Percentiles rank a stretch among this genome's conserved stretches.
These are phyloP conservation scores for Saksenaea vasiformis DNA, from an alignment of 371 early-diverging fungal genomes.

Conservation along the genomic window DNA sequence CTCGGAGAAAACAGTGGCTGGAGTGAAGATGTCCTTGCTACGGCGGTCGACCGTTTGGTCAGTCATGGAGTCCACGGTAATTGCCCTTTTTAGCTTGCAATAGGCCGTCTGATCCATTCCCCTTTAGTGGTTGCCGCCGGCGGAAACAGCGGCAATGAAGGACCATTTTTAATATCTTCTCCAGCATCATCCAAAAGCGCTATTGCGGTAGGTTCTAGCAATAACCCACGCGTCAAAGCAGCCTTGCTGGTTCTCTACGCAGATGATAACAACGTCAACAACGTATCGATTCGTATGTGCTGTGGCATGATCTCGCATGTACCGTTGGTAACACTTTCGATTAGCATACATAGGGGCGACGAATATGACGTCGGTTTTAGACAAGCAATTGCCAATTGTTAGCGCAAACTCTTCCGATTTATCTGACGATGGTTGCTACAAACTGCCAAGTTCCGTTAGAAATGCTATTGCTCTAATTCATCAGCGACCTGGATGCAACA, in stretches of 20 bases:
- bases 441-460: neutral
- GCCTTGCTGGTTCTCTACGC: neutral
- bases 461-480: conserved; percentile 43
- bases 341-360: no score
- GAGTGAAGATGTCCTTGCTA: conserved; percentile 31
- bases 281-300: no score
- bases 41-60: conserved; percentile 35
- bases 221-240: conserved; percentile 36
- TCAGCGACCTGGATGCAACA: no score
- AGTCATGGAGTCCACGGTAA: conserved; percentile 36
- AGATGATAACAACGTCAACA: neutral
- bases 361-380: no score
- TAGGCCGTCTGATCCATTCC: neutral
- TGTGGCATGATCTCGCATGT: no score
- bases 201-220: conserved; percentile 68
- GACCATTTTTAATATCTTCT: conserved; percentile 56
- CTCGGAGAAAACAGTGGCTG: conserved; percentile 34
- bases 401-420: no score
- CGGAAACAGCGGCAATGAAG: conserved; percentile 71
- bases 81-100: neutral
- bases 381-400: no score
- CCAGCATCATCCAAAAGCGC: conserved; percentile 61
- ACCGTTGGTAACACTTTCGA: no score
- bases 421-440: no score
- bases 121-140: conserved; percentile 45